Evolutionary conservation across 1,284 basidiomycete genomes (phyloP).

Genomic region (Afroboletus lepidellus): DNA sequence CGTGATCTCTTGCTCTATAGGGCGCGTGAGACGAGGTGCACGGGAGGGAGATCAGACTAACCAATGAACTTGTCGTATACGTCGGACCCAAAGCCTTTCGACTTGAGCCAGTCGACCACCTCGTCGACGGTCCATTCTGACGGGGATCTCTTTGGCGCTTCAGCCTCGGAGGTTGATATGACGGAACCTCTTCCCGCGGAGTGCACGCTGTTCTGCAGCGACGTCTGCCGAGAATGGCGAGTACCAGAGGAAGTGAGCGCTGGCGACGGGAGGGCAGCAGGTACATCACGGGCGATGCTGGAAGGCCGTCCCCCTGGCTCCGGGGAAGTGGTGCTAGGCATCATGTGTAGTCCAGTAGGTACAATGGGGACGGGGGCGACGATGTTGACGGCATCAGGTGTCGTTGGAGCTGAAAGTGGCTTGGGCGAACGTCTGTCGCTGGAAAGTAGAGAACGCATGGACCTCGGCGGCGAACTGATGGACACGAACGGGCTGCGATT

Average conservation of each 20-base stretch:
- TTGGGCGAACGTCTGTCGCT: slow-evolving; percentile 21
- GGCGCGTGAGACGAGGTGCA: slow-evolving; percentile 1
- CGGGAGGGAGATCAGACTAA: slow-evolving; percentile 36
- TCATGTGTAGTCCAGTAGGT: slow-evolving; percentile 16
- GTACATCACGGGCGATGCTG: slow-evolving; percentile 18
- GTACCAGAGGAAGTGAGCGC: slow-evolving; percentile 35
- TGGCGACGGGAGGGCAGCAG: slow-evolving; percentile 40
- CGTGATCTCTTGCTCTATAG: slow-evolving; percentile 92
- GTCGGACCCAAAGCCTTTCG: slow-evolving; percentile 82
- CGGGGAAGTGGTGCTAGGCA: slow-evolving; percentile 19
- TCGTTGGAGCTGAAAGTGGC: slow-evolving; percentile 15
- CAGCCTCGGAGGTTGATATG: slow-evolving; percentile 10
- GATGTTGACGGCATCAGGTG: slow-evolving; percentile 21
- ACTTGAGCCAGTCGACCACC: slow-evolving; percentile 86
- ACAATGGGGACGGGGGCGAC: slow-evolving; percentile 24
- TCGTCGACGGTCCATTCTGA: slow-evolving; percentile 87
- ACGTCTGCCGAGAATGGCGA: slow-evolving; percentile 30
- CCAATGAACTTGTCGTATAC: slow-evolving; percentile 86
- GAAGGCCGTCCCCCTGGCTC: slow-evolving; percentile 15
- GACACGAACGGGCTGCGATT: slow-evolving; percentile 41
- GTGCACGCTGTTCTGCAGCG: slow-evolving; percentile 37
- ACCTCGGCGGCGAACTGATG: slow-evolving; percentile 21
- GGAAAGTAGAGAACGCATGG: slow-evolving; percentile 24
- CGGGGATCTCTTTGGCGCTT: slow-evolving; percentile 37
- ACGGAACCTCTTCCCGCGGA: slow-evolving; percentile 20